Conservation (phyloP, 1,139 yeast species). For the Taphrina confusa region DNA sequence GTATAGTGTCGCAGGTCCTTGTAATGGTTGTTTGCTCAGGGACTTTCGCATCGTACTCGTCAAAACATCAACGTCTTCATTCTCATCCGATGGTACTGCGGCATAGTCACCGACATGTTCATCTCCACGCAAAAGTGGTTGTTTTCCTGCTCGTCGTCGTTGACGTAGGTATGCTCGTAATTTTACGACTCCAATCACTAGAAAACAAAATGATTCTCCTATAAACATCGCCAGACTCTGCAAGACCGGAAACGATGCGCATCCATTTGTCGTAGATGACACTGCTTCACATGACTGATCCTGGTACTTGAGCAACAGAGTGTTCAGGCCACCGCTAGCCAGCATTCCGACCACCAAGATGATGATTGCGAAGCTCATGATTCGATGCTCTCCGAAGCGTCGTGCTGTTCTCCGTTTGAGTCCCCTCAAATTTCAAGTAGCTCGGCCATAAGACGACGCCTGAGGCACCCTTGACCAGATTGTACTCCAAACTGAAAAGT, state of each 20-base stretch:
- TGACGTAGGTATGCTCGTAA: not conserved
- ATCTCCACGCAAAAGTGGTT: not conserved
- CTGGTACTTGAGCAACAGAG: conserved; percentile 73
- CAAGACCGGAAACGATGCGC: conserved; percentile 49
- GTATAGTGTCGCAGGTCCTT: conserved; percentile 13
- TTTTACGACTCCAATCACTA: conserved; percentile 9
- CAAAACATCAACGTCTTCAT: not conserved
- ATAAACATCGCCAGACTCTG: conserved; percentile 82
- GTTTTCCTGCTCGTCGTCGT: not conserved
- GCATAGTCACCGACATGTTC: not conserved
- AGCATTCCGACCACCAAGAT: conserved; percentile 49
- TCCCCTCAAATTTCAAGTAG: no score
- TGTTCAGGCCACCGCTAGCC: conserved; percentile 71
- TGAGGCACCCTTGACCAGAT: no score
- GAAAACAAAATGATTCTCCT: conserved; percentile 60
- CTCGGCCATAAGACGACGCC: no score
- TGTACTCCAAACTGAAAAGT: no score
- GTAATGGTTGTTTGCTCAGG: conserved; percentile 11
- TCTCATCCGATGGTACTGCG: conserved; percentile 8
- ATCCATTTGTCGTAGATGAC: not conserved
- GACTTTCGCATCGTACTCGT: conserved; percentile 37
- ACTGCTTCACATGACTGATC: conserved; percentile 50
- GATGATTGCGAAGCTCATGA: conserved; percentile 21
- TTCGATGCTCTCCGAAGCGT: not conserved
- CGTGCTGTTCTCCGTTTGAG: no score